Percentiles rank a stretch among this genome's conserved stretches.
Conservation (phyloP, 495 filamentous ascomycete species). For the Niebla homalea region DNA sequence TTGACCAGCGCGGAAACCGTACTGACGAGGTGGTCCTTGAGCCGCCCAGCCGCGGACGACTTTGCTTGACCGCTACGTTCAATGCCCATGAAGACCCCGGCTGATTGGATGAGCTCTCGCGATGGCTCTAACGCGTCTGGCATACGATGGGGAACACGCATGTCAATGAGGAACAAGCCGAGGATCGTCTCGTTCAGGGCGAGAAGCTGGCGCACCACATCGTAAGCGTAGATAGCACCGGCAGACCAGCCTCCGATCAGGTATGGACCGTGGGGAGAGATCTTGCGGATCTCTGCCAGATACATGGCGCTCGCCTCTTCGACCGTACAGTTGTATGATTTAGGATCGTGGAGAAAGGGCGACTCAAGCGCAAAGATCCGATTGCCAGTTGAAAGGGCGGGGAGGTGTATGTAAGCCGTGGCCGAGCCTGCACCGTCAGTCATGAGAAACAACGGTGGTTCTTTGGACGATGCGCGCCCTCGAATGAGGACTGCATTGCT, state of each 20-base stretch:
- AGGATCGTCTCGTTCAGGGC: neutral
- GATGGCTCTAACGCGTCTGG: slow-evolving; percentile 38
- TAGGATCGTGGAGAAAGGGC: neutral
- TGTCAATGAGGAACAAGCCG: slow-evolving; percentile 5
- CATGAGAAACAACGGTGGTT: slow-evolving; percentile 2
- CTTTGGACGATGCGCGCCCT: neutral
- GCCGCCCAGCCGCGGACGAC: slow-evolving; percentile 21
- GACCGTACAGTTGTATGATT: neutral
- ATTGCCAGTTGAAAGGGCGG: neutral
- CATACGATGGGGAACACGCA: slow-evolving; percentile 28
- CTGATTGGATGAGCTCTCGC: slow-evolving; percentile 44
- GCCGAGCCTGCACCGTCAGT: slow-evolving; percentile 5
- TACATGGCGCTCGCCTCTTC: neutral
- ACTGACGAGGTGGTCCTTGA: slow-evolving; percentile 51
- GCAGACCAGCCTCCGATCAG: slow-evolving; percentile 3
- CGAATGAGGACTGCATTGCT: neutral
- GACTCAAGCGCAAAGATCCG: neutral
- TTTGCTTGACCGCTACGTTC: slow-evolving; percentile 42
- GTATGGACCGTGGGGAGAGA: slow-evolving; percentile 1
- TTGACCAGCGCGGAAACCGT: slow-evolving; percentile 45
- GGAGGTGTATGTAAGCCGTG: slow-evolving; percentile 6
- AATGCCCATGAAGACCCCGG: slow-evolving; percentile 44
- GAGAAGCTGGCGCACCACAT: slow-evolving; percentile 2
- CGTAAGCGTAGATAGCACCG: slow-evolving; percentile 6
- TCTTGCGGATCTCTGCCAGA: neutral